phyloP scores from a whole-genome alignment of 306 rosid genomes.

The Trifolium fragiferum region DNA sequence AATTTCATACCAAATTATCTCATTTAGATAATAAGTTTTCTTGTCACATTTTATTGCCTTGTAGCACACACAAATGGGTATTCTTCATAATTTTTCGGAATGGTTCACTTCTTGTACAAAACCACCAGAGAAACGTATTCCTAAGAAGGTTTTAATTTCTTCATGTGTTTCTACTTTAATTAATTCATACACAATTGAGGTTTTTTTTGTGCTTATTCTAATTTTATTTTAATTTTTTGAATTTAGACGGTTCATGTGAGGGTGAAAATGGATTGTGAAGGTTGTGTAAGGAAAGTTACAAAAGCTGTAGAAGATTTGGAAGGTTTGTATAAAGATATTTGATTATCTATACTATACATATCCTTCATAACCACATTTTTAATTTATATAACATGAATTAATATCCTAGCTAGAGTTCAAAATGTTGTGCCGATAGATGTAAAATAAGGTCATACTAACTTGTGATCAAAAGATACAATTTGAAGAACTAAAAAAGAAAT shows the following conservation, averaged over 20 bases:
- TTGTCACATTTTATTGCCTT: neutral
- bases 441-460: too few relatives aligned
- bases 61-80: constrained; percentile 44
- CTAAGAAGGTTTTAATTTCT: constrained; percentile 41
- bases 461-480: too few relatives aligned
- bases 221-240: neutral
- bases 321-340: constrained; percentile 44
- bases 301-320: constrained; percentile 57
- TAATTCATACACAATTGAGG: neutral
- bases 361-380: too few relatives aligned
- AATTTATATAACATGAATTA: too few relatives aligned
- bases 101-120: constrained; percentile 10
- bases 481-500: too few relatives aligned
- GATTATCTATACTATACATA: too few relatives aligned
- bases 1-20: constrained; percentile 17
- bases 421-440: too few relatives aligned
- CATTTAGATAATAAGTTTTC: neutral
- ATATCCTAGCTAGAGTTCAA: too few relatives aligned
- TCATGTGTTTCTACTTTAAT: neutral
- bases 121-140: constrained; percentile 38
- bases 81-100: constrained; percentile 33
- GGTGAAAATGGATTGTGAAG: constrained; percentile 94
- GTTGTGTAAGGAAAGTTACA: constrained; percentile 72
- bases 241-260: constrained; percentile 72
- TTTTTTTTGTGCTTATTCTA: neutral